phyloP scores from a whole-genome alignment of 164 flowering plant genomes.

The Pachysandra terminalis region DNA sequence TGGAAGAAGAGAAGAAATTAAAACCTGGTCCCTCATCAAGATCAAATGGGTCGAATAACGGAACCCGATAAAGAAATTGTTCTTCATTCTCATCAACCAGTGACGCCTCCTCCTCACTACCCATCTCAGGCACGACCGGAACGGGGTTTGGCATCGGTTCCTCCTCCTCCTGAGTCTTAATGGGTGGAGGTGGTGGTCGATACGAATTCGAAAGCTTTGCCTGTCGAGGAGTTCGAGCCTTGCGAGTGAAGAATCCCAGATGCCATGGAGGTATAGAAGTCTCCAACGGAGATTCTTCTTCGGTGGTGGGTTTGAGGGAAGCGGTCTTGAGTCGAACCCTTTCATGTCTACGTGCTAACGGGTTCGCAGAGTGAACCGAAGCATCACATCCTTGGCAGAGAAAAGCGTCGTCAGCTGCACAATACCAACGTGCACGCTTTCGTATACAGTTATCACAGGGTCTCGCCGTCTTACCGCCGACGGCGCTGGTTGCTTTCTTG shows the following conservation, averaged over 20 bases:
- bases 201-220: conserved; percentile 14
- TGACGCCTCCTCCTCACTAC: conserved; percentile 41
- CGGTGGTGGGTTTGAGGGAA: conserved; percentile 21
- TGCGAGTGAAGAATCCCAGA: conserved; percentile 55
- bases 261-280: conserved; percentile 57
- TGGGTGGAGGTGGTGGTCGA: background rate
- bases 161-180: conserved; percentile 19
- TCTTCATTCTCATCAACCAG: conserved; percentile 51
- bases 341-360: conserved; percentile 69
- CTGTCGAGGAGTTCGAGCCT: conserved; percentile 65
- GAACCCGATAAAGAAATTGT: conserved; percentile 78
- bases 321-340: conserved; percentile 71
- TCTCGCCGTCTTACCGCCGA: conserved; percentile 73
- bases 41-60: conserved; percentile 62
- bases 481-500: conserved; percentile 47
- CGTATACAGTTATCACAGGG: conserved; percentile 71
- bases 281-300: background rate
- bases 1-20: conserved; percentile 46
- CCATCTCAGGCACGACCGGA: conserved; percentile 59
- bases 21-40: too few relatives aligned
- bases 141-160: conserved; percentile 21
- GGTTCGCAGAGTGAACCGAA: conserved; percentile 80
- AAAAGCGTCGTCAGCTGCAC: conserved; percentile 91
- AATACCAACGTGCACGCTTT: conserved; percentile 81
- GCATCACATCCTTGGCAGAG: conserved; percentile 77